A percentile compares a stretch with the other conserved stretches of the same genome.
phyloP scores from a whole-genome alignment of 2,329 filamentous ascomycete species.

The Monilinia vaccinii-corymbosi region DNA sequence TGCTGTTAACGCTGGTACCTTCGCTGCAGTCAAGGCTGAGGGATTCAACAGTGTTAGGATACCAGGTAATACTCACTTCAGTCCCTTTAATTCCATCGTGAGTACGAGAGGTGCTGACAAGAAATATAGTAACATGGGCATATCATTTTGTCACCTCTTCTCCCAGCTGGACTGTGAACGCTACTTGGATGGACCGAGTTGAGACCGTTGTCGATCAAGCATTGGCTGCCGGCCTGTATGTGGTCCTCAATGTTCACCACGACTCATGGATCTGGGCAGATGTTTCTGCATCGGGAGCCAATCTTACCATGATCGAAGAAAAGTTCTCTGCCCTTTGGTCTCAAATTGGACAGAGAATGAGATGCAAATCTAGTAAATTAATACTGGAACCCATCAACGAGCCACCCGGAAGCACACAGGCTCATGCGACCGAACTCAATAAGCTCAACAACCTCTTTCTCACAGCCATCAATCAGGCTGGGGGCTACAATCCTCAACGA shows the following conservation, averaged over 20 bases:
- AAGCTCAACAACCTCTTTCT: constrained; percentile 49
- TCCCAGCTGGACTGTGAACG: constrained; percentile 45
- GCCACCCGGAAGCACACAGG: constrained; percentile 42
- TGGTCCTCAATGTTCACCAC: constrained; percentile 50
- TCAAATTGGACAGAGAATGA: constrained; percentile 46
- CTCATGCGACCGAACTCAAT: constrained; percentile 42
- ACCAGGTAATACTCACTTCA: constrained; percentile 31
- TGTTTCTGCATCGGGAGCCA: constrained; percentile 36
- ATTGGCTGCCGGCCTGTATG: constrained; percentile 40
- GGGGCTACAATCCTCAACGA: constrained; percentile 45
- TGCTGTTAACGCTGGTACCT: constrained; percentile 39
- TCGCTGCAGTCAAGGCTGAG: constrained; percentile 41
- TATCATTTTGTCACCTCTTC: constrained; percentile 44
- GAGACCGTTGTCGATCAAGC: constrained; percentile 49
- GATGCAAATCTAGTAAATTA: constrained; percentile 43
- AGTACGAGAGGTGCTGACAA: background rate
- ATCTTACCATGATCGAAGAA: constrained; percentile 44
- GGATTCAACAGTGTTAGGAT: constrained; percentile 51
- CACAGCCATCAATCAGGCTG: constrained; percentile 41
- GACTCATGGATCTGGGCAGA: constrained; percentile 52
- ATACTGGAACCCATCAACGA: constrained; percentile 54
- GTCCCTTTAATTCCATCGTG: background rate
- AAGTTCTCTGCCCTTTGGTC: constrained; percentile 47
- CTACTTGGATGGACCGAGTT: constrained; percentile 47
- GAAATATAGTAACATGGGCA: constrained; percentile 43